Evolutionary conservation across 1,284 basidiomycete species (phyloP).

Genomic region (Cystobasidium slooffiae): DNA sequence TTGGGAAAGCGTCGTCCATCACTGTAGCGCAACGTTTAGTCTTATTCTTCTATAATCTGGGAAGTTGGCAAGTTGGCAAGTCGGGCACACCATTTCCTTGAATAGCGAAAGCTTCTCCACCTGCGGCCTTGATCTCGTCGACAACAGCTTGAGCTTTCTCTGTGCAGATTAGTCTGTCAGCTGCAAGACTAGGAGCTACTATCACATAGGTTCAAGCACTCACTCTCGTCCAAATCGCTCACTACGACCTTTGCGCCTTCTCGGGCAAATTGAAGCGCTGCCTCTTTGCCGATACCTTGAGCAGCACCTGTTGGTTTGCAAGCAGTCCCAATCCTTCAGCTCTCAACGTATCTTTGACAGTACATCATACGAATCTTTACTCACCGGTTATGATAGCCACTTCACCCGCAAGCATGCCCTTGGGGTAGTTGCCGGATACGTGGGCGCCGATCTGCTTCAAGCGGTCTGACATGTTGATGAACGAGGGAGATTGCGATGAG

Average conservation of each 20-base stretch:
- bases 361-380: constrained; percentile 47
- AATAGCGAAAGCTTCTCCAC: constrained; percentile 75
- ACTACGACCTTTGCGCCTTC: constrained; percentile 86
- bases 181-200: not conserved
- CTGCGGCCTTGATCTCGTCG: constrained; percentile 71
- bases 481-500: not conserved
- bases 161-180: constrained; percentile 52
- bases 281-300: constrained; percentile 76
- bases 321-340: not conserved
- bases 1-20: constrained; percentile 77
- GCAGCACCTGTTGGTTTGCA: constrained; percentile 65
- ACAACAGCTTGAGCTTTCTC: constrained; percentile 68
- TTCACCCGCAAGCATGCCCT: constrained; percentile 73
- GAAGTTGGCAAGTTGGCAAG: constrained; percentile 80
- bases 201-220: constrained; percentile 52
- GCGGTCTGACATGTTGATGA: constrained; percentile 36
- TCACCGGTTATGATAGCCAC: constrained; percentile 82
- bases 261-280: constrained; percentile 73
- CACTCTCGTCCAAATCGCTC: constrained; percentile 65
- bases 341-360: not conserved
- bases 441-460: constrained; percentile 43
- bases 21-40: constrained; percentile 70
- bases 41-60: constrained; percentile 72
- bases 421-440: constrained; percentile 61
- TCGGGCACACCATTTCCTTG: constrained; percentile 71